phyloP scores from a whole-genome alignment of 306 rosid species.

The Fragaria ananassa region DNA sequence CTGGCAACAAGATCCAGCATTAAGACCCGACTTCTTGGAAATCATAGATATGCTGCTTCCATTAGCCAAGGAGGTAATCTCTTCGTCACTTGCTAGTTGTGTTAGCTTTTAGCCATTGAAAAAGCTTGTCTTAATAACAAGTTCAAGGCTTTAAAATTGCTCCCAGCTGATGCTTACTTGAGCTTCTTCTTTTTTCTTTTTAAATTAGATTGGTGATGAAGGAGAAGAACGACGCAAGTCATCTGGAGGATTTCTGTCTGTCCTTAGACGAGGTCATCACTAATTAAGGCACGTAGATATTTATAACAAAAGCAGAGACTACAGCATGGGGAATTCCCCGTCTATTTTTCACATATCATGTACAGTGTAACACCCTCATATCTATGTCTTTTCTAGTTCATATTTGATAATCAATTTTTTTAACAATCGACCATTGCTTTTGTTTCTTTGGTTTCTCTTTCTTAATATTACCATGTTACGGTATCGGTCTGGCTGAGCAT shows the following conservation, averaged over 20 bases:
- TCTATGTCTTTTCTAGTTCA: background rate
- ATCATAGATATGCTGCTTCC: conserved; percentile 66
- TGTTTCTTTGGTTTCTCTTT: background rate
- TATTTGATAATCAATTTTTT: conserved; percentile 22
- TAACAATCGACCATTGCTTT: conserved; percentile 14
- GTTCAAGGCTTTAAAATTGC: background rate
- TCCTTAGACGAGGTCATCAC: conserved; percentile 67
- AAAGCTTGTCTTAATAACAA: background rate
- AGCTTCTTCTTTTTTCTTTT: conserved; percentile 3
- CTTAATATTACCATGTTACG: background rate
- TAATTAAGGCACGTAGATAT: conserved; percentile 27
- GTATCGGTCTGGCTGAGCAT: conserved; percentile 23
- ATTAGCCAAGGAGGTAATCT: conserved; percentile 60
- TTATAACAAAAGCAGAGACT: conserved; percentile 31
- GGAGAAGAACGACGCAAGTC: conserved; percentile 66
- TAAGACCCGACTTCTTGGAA: conserved; percentile 80
- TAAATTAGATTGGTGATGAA: conserved; percentile 58
- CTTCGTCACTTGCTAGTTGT: background rate
- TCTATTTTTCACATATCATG: conserved; percentile 31
- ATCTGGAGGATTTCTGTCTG: conserved; percentile 61
- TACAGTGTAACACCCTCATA: conserved; percentile 37
- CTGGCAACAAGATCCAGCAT: conserved; percentile 86
- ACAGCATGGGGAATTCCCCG: conserved; percentile 20
- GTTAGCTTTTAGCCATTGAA: background rate
- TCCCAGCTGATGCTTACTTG: background rate